These are phyloP conservation scores for Globisporangium lucens DNA, from an alignment of 352 stramenopile genomes.

Conservation along the genomic window DNA sequence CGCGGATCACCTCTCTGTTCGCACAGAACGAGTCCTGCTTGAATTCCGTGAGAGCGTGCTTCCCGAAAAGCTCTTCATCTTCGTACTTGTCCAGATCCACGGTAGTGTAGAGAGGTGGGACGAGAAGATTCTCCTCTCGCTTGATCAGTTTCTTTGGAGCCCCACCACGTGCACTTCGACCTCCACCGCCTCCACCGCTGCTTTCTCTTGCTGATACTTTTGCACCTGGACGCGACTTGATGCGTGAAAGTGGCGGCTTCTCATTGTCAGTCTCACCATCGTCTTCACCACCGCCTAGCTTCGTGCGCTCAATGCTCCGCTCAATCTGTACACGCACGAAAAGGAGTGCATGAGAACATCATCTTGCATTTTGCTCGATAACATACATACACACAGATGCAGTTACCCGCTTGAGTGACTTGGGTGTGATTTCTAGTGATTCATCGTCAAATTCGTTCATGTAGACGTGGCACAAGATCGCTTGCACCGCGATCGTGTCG, in stretches of 20 bases:
- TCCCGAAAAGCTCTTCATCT: conserved; percentile 50
- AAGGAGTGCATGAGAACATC: neutral
- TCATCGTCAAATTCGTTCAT: conserved; percentile 38
- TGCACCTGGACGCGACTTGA: conserved; percentile 22
- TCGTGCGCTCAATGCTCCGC: conserved; percentile 38
- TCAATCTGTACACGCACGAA: conserved; percentile 15
- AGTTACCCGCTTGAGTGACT: conserved; percentile 49
- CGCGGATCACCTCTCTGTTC: conserved; percentile 64
- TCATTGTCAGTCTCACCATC: conserved; percentile 55
- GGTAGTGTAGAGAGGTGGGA: conserved; percentile 43
- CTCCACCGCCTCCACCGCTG: conserved; percentile 11
- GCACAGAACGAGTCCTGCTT: conserved; percentile 49
- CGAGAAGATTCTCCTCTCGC: conserved; percentile 37
- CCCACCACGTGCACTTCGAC: conserved; percentile 11
- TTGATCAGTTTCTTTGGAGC: conserved; percentile 30
- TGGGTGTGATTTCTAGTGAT: conserved; percentile 54
- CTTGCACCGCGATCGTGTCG: conserved; percentile 56
- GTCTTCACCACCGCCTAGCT: conserved; percentile 25
- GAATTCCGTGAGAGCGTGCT: conserved; percentile 33
- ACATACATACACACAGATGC: neutral
- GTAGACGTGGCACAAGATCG: conserved; percentile 74
- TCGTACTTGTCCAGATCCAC: conserved; percentile 54
- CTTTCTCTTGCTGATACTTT: conserved; percentile 3
- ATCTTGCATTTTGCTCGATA: neutral
- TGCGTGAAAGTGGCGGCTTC: conserved; percentile 36